These are phyloP conservation scores for Mytilinidion resinicola DNA, from an alignment of 495 filamentous ascomycete species.

Conservation along the genomic window DNA sequence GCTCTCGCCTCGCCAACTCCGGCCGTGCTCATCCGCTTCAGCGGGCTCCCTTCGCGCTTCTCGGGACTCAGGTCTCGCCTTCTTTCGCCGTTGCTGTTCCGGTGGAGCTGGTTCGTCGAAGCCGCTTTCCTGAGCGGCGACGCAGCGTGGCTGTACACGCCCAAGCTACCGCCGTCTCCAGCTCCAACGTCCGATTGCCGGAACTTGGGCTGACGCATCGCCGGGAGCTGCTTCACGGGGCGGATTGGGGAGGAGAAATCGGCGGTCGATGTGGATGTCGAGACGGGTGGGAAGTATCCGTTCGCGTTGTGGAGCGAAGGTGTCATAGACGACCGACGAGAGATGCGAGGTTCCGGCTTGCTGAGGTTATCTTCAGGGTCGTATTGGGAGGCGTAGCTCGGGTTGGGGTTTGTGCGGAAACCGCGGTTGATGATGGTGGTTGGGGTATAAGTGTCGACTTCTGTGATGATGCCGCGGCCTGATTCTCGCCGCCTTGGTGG, in stretches of 20 bases:
- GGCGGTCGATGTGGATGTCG: conserved; percentile 25
- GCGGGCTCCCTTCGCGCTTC: conserved; percentile 23
- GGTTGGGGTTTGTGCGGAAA: conserved; percentile 81
- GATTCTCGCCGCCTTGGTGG: conserved; percentile 26
- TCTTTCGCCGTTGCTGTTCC: conserved; percentile 9
- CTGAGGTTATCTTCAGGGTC: conserved; percentile 54
- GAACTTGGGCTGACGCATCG: conserved; percentile 48
- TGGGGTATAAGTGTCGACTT: conserved; percentile 68
- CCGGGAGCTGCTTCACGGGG: conserved; percentile 32
- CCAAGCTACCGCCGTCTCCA: conserved; percentile 63
- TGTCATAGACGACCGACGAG: conserved; percentile 12
- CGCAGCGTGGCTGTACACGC: conserved; percentile 25
- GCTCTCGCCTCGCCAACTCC: conserved; percentile 1
- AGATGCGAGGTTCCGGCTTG: conserved; percentile 6
- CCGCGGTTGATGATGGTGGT: conserved; percentile 70
- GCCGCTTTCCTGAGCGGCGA: conserved; percentile 23
- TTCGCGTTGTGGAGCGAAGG: conserved; percentile 26
- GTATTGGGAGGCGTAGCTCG: conserved; percentile 73
- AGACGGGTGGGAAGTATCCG: conserved; percentile 28
- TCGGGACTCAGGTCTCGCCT: not conserved
- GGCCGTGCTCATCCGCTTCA: conserved; percentile 27
- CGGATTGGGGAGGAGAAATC: conserved; percentile 51
- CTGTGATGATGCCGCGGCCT: conserved; percentile 37
- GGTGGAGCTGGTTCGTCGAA: conserved; percentile 10
- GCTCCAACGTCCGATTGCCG: conserved; percentile 29